Conservation (phyloP, 1,284 basidiomycete genomes). For the Nidula niveotomentosa region DNA sequence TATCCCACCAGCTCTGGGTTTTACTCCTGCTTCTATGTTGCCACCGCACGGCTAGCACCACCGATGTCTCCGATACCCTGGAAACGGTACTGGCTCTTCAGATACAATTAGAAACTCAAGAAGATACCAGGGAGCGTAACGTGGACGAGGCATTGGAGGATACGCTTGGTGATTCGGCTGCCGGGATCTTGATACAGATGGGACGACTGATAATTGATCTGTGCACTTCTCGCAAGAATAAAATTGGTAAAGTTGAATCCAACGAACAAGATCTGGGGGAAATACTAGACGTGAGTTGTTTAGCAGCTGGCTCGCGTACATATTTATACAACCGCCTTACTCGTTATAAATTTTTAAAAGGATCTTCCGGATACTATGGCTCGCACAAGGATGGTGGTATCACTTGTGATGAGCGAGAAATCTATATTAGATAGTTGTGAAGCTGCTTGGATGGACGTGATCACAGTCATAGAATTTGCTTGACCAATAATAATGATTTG, state of each 20-base stretch:
- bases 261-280: conserved; percentile 20
- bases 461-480: neutral
- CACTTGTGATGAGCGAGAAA: conserved; percentile 29
- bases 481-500: no score
- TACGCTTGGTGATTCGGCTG: neutral
- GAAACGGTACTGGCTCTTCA: no score
- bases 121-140: neutral
- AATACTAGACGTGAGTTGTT: conserved; percentile 30
- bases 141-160: neutral
- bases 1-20: conserved; percentile 40
- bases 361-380: conserved; percentile 17
- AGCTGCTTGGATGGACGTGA: conserved; percentile 27
- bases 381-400: conserved; percentile 30
- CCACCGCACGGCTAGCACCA: no score
- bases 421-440: conserved; percentile 35
- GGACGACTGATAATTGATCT: conserved; percentile 6
- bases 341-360: conserved; percentile 14
- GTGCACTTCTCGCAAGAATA: conserved; percentile 18
- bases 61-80: no score
- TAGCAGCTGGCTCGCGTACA: neutral
- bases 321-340: no score
- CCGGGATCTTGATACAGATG: conserved; percentile 6
- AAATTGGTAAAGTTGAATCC: conserved; percentile 15
- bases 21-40: conserved; percentile 20
- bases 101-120: neutral